Percentiles rank a stretch among this genome's conserved stretches.
Conservation (phyloP, 106 monocot genomes). For the Triglochin maritima region DNA sequence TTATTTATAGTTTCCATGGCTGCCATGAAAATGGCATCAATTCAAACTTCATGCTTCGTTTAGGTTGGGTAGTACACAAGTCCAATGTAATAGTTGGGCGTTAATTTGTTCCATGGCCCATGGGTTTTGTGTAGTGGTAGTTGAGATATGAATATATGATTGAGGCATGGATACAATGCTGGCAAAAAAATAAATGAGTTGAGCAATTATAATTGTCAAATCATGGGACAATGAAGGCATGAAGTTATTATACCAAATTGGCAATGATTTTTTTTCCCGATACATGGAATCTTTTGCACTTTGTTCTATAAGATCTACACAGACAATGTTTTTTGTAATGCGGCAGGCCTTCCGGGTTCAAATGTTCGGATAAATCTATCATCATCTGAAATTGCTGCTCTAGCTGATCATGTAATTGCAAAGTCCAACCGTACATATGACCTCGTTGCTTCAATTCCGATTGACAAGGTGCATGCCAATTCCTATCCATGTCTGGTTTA, state of each 20-base stretch:
- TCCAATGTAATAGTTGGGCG: no score
- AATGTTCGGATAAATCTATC: conserved; percentile 49
- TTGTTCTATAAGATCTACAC: background rate
- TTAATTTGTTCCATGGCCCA: no score
- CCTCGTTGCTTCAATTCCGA: conserved; percentile 56
- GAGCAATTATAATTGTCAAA: background rate
- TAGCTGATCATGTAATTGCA: conserved; percentile 51
- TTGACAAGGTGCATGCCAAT: conserved; percentile 49
- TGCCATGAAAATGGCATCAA: no score
- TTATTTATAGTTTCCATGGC: no score
- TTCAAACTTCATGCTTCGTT: no score
- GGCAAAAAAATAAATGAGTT: background rate
- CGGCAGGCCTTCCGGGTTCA: conserved; percentile 54
- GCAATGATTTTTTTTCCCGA: background rate
- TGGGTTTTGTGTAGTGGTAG: no score
- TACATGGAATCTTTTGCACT: background rate
- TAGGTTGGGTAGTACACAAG: no score
- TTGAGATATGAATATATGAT: no score
- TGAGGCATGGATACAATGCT: background rate
- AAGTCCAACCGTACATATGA: conserved; percentile 73
- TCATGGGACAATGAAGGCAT: no score
- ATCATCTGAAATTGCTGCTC: conserved; percentile 58
- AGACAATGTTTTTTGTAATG: background rate
- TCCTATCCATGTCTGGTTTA: background rate
- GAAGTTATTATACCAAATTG: no score